These are phyloP conservation scores for Tulasnella sp. DNA, from an alignment of 768 basidiomycete species.

Conservation along the genomic window DNA sequence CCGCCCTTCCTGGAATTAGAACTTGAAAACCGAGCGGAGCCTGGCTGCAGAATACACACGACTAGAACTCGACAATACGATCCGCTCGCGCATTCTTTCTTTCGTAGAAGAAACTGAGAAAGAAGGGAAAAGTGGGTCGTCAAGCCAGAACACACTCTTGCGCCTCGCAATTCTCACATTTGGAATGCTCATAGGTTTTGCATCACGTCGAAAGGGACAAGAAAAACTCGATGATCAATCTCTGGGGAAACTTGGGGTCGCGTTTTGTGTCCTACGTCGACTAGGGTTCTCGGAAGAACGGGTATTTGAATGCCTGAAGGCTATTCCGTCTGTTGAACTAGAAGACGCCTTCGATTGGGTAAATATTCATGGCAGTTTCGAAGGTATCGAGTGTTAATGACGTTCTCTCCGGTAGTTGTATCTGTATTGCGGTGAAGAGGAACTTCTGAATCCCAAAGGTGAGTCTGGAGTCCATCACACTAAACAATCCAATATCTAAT, in stretches of 20 bases:
- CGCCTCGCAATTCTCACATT: neutral
- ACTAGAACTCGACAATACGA: slow-evolving; percentile 52
- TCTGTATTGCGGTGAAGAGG: slow-evolving; percentile 53
- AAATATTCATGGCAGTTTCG: slow-evolving; percentile 25
- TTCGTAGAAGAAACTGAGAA: slow-evolving; percentile 27
- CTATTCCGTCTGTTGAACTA: slow-evolving; percentile 59
- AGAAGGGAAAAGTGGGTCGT: slow-evolving; percentile 4
- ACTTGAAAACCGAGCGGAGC: slow-evolving; percentile 74
- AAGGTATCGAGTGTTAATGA: neutral
- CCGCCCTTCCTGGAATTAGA: slow-evolving; percentile 37
- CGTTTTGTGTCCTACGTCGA: slow-evolving; percentile 70
- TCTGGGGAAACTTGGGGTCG: slow-evolving; percentile 61
- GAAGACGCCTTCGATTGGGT: slow-evolving; percentile 94
- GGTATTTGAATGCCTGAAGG: slow-evolving; percentile 62
- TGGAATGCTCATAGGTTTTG: slow-evolving; percentile 29
- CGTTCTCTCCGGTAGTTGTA: slow-evolving; percentile 44
- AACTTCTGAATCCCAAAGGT: slow-evolving; percentile 37
- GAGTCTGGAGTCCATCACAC: slow-evolving; percentile 18
- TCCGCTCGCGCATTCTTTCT: slow-evolving; percentile 57
- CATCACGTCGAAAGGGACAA: slow-evolving; percentile 23
- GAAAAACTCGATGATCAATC: slow-evolving; percentile 63
- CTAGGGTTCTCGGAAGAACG: slow-evolving; percentile 65
- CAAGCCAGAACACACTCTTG: slow-evolving; percentile 16
- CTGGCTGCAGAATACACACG: slow-evolving; percentile 53
- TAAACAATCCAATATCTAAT: neutral